phyloP scores from a whole-genome alignment of 2,329 filamentous ascomycete species.

The Thermothelomyces thermophilus region DNA sequence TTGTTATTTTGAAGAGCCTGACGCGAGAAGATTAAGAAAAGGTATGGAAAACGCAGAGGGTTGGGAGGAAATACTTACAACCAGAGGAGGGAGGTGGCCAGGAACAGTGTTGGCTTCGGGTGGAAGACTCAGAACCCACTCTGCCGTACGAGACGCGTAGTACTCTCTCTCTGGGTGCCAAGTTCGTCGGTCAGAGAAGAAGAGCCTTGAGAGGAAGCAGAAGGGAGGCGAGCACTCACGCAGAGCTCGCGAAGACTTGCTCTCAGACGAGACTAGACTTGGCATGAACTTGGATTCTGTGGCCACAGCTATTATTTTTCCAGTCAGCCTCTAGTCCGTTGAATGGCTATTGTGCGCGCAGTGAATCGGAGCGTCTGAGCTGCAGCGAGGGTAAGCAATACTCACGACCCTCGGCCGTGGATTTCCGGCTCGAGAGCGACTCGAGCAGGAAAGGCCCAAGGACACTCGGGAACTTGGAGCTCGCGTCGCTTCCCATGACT shows the following conservation, averaged over 20 bases:
- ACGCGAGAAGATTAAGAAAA: neutral
- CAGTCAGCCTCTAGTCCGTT: neutral
- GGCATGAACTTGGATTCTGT: neutral
- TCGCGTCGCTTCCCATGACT: neutral
- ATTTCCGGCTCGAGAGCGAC: neutral
- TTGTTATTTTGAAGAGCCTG: neutral
- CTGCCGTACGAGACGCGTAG: neutral
- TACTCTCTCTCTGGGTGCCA: neutral
- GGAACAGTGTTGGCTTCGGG: neutral
- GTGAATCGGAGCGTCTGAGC: neutral
- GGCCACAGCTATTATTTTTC: neutral
- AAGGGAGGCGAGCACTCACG: neutral
- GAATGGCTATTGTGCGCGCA: neutral
- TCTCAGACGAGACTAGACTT: neutral
- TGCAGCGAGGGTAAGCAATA: neutral
- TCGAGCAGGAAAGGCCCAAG: conserved; percentile 8
- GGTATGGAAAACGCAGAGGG: neutral
- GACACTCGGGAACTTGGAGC: neutral
- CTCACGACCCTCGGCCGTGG: neutral
- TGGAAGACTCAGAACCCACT: conserved; percentile 1
- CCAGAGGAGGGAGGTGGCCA: neutral
- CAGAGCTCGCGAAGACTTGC: neutral
- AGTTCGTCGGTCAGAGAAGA: neutral
- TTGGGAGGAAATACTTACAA: neutral
- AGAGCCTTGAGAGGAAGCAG: neutral